A percentile compares a stretch with the other conserved stretches of the same genome.
These are phyloP conservation scores for Solanum chacoense DNA, from an alignment of 305 asterid species.

Conservation along the genomic window DNA sequence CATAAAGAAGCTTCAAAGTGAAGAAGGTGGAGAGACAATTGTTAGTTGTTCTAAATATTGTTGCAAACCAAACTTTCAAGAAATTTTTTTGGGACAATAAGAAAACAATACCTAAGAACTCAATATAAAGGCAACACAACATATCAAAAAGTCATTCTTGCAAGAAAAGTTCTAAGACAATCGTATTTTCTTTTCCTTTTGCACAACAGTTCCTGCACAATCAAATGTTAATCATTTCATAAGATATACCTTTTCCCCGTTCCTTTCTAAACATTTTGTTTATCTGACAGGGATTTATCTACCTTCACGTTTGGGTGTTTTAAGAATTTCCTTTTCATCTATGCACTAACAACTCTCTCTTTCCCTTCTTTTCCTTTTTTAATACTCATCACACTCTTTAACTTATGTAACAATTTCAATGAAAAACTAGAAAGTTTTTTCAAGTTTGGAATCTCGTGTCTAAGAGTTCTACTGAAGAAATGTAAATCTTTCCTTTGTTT, in stretches of 20 bases:
- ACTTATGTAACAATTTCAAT: background rate
- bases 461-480: background rate
- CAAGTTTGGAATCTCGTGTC: background rate
- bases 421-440: background rate
- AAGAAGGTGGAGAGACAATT: background rate
- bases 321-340: background rate
- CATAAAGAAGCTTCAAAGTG: background rate
- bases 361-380: background rate
- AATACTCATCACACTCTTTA: background rate
- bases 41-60: background rate
- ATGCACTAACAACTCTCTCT: background rate
- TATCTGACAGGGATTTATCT: background rate
- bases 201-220: background rate
- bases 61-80: background rate
- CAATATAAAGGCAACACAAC: background rate
- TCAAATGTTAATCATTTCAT: background rate
- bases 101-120: background rate
- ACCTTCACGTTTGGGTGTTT: background rate
- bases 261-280: background rate
- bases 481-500: background rate
- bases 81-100: background rate
- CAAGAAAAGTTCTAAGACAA: background rate
- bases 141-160: background rate
- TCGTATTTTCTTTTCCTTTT: background rate
- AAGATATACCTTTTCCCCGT: background rate